Percentiles rank a stretch among this genome's conserved stretches.
These are phyloP conservation scores for Ascochyta viciae-villosae DNA, from an alignment of 2,329 filamentous ascomycete genomes.

Conservation along the genomic window DNA sequence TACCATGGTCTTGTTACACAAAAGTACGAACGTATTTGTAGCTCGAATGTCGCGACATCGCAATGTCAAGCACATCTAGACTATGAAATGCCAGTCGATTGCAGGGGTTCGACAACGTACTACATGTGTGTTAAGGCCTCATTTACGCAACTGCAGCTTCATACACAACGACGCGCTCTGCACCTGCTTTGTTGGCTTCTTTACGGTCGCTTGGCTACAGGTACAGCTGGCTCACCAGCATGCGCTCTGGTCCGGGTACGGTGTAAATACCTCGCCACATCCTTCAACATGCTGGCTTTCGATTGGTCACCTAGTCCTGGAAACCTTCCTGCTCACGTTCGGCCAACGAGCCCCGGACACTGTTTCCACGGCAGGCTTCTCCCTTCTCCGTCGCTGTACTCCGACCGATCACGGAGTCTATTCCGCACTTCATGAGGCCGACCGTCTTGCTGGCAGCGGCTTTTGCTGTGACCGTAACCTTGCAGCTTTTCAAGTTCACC, in stretches of 20 bases:
- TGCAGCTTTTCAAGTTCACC: constrained; percentile 4
- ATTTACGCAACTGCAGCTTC: not conserved
- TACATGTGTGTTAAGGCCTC: too few species aligned
- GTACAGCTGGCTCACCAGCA: constrained; percentile 4
- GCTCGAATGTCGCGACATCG: not conserved
- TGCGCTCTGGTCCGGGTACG: constrained; percentile 2
- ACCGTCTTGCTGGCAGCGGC: constrained; percentile 14
- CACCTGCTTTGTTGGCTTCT: not conserved
- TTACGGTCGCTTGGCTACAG: constrained; percentile 1
- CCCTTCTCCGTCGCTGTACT: constrained; percentile 3
- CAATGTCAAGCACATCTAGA: not conserved
- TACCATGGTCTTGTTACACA: constrained; percentile 1
- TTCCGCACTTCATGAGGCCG: constrained; percentile 7
- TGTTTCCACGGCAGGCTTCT: not conserved
- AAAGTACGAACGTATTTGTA: not conserved
- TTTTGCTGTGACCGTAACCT: constrained; percentile 20
- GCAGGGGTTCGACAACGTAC: too few species aligned
- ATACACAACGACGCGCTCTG: not conserved
- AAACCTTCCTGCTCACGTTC: constrained; percentile 6
- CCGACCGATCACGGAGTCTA: not conserved
- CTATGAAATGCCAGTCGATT: not conserved
- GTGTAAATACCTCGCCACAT: constrained; percentile 17
- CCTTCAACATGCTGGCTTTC: constrained; percentile 15
- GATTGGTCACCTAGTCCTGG: constrained; percentile 13
- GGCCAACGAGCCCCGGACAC: constrained; percentile 1